These are phyloP conservation scores for Diutina mesorugosa DNA, from an alignment of 1,139 yeast species.

Conservation along the genomic window DNA sequence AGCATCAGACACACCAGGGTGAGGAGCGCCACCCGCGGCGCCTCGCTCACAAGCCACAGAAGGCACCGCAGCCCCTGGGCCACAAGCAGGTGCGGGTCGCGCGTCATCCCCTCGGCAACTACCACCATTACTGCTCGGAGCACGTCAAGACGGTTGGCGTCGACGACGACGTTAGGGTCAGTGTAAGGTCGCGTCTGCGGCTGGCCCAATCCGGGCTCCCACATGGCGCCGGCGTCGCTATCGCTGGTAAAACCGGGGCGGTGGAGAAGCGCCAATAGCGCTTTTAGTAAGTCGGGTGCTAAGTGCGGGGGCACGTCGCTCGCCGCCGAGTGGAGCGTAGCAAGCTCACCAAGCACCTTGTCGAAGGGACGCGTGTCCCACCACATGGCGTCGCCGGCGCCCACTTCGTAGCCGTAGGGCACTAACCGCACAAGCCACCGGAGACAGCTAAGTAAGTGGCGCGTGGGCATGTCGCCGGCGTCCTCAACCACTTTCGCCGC, in stretches of 20 bases:
- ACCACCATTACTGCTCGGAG: slow-evolving; percentile 49
- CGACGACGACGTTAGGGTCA: slow-evolving; percentile 33
- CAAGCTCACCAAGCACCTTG: not conserved
- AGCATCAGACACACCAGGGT: slow-evolving; percentile 58
- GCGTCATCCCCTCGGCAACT: slow-evolving; percentile 53
- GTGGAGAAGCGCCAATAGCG: not conserved
- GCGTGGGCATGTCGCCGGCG: not conserved
- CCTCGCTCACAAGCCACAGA: slow-evolving; percentile 40
- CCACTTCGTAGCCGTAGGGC: not conserved
- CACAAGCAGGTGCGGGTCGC: slow-evolving; percentile 28
- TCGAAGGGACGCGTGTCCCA: not conserved
- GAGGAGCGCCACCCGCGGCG: slow-evolving; percentile 34
- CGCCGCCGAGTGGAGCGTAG: not conserved
- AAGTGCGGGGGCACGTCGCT: not conserved
- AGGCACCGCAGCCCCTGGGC: slow-evolving; percentile 45
- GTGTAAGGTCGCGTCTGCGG: slow-evolving; percentile 9
- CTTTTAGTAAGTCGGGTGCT: not conserved
- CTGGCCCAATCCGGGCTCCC: slow-evolving; percentile 73
- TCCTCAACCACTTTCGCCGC: not conserved
- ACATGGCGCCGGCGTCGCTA: slow-evolving; percentile 14
- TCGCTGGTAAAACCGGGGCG: slow-evolving; percentile 4
- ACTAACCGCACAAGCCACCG: slow-evolving; percentile 1
- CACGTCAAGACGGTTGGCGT: slow-evolving; percentile 56
- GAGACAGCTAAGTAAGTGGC: not conserved
- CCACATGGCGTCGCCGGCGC: not conserved